These are phyloP conservation scores for Daldinia bambusicola DNA, from an alignment of 495 filamentous ascomycete species.

Conservation along the genomic window DNA sequence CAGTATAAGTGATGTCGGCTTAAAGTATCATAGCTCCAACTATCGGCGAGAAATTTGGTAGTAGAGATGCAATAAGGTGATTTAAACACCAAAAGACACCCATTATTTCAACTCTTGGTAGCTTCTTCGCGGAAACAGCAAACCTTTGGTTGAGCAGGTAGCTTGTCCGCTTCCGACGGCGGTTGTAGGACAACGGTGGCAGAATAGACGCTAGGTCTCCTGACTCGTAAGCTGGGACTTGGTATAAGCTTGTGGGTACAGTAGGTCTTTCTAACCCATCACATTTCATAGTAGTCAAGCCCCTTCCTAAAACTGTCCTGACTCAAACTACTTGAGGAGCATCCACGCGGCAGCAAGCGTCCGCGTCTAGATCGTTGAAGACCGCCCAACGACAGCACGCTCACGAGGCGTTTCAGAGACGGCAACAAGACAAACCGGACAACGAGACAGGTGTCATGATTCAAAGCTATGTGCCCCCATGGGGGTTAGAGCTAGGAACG, in stretches of 20 bases:
- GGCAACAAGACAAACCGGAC: neutral
- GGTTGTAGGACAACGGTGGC: neutral
- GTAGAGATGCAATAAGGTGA: too few species aligned
- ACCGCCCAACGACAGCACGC: neutral
- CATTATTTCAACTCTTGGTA: too few species aligned
- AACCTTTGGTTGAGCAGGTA: neutral
- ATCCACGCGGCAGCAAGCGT: neutral
- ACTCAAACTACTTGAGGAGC: neutral
- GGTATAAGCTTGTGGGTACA: neutral
- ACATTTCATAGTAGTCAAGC: neutral
- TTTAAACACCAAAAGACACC: too few species aligned
- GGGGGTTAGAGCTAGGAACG: too few species aligned
- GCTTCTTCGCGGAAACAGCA: too few species aligned
- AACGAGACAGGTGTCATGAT: slow-evolving; percentile 14
- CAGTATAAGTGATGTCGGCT: too few species aligned
- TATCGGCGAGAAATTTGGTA: too few species aligned
- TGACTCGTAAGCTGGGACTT: neutral
- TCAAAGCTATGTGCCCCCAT: slow-evolving; percentile 6
- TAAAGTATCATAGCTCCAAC: too few species aligned
- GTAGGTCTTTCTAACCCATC: neutral
- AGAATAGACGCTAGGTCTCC: neutral
- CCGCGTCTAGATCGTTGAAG: neutral
- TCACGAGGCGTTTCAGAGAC: slow-evolving; percentile 2
- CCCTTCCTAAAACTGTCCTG: neutral
- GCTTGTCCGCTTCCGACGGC: neutral